phyloP scores from a whole-genome alignment of 257 asterid species.

The Capsicum chinense region DNA sequence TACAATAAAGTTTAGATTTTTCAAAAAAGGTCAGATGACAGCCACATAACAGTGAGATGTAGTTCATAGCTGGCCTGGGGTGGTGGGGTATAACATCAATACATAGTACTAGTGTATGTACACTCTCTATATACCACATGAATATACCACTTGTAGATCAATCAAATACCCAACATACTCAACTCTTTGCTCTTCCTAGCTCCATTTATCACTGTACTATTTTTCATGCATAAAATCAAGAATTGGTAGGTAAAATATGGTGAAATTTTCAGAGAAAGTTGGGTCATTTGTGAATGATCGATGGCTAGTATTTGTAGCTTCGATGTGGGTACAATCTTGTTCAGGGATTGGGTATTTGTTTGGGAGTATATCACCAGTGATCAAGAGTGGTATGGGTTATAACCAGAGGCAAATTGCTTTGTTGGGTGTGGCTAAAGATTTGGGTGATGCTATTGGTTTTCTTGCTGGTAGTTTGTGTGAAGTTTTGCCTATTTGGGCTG shows the following conservation, averaged over 20 bases:
- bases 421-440: slow-evolving; percentile 85
- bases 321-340: slow-evolving; percentile 95
- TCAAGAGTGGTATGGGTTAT: slow-evolving; percentile 70
- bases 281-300: slow-evolving; percentile 52
- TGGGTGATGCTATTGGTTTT: slow-evolving; percentile 87
- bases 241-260: slow-evolving; percentile 16
- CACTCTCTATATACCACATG: not conserved
- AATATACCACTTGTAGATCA: not conserved
- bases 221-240: slow-evolving; percentile 20
- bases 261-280: slow-evolving; percentile 36
- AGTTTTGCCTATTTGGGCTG: slow-evolving; percentile 74
- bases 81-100: not conserved
- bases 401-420: slow-evolving; percentile 79
- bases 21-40: not conserved
- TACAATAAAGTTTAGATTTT: not conserved
- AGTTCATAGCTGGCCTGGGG: not conserved
- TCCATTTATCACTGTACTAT: not conserved
- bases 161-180: not conserved
- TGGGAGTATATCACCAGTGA: slow-evolving; percentile 83
- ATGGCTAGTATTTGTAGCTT: slow-evolving; percentile 95
- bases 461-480: slow-evolving; percentile 72
- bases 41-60: not conserved
- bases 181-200: not conserved
- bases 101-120: not conserved
- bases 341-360: slow-evolving; percentile 86